phyloP scores from a whole-genome alignment of 805 yeast genomes.

The Alloascoidea hylecoeti region DNA sequence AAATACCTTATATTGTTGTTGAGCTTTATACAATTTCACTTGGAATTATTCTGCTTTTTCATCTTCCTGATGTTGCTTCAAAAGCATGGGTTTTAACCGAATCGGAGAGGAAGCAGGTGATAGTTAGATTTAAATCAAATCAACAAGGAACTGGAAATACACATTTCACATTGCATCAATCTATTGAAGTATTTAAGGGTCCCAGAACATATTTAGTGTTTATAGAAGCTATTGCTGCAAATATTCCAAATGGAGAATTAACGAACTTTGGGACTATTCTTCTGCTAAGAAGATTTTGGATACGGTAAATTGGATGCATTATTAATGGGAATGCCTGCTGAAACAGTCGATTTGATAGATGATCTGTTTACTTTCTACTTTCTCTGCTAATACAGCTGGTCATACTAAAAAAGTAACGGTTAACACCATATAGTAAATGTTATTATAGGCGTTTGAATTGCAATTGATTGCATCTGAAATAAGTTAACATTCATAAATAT shows the following conservation, averaged over 20 bases:
- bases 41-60: slow-evolving; percentile 10
- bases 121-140: slow-evolving; percentile 36
- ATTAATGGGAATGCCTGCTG: too few relatives aligned
- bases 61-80: slow-evolving; percentile 37
- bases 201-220: slow-evolving; percentile 33
- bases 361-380: too few relatives aligned
- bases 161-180: slow-evolving; percentile 37
- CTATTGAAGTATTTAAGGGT: slow-evolving; percentile 34
- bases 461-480: too few relatives aligned
- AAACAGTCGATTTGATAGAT: too few relatives aligned
- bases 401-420: too few relatives aligned
- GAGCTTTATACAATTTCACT: slow-evolving; percentile 38
- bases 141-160: slow-evolving; percentile 44
- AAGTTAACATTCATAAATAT: too few relatives aligned
- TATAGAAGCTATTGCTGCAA: slow-evolving; percentile 20
- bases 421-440: too few relatives aligned
- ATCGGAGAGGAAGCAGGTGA: slow-evolving; percentile 29
- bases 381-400: too few relatives aligned
- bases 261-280: slow-evolving; percentile 32
- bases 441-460: too few relatives aligned
- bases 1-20: slow-evolving; percentile 36
- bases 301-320: too few relatives aligned
- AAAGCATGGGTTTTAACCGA: slow-evolving; percentile 30
- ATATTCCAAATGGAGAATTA: slow-evolving; percentile 43
- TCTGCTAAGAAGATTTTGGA: too few relatives aligned